Conservation (phyloP, 257 asterid genomes). For the Cruciata laevipes region DNA sequence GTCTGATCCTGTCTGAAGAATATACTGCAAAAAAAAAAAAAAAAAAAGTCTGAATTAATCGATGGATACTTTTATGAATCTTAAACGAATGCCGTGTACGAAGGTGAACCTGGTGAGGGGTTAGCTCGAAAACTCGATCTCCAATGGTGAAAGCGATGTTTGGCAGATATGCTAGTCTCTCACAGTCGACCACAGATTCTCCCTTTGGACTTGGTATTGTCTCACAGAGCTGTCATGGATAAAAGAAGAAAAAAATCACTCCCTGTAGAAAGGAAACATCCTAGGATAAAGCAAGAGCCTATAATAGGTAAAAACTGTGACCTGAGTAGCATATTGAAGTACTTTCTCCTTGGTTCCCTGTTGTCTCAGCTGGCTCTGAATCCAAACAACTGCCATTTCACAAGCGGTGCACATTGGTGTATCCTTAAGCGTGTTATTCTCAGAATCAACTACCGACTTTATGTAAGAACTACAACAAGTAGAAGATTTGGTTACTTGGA, state of each 20-base stretch:
- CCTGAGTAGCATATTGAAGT: constrained; percentile 71
- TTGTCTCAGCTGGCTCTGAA: constrained; percentile 66
- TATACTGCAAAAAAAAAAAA: constrained; percentile 45
- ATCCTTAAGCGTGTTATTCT: constrained; percentile 26
- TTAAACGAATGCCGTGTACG: neutral
- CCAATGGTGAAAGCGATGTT: constrained; percentile 66
- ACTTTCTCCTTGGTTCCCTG: constrained; percentile 61
- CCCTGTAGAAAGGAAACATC: neutral
- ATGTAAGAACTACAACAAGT: constrained; percentile 59
- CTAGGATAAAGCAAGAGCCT: constrained; percentile 3
- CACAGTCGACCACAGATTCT: constrained; percentile 65
- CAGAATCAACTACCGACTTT: constrained; percentile 59
- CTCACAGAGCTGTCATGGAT: constrained; percentile 63
- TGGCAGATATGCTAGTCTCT: constrained; percentile 48
- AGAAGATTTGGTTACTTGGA: neutral
- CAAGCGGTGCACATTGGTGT: constrained; percentile 66
- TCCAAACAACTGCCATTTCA: constrained; percentile 95
- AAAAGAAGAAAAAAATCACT: constrained; percentile 4
- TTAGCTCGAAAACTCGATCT: constrained; percentile 43
- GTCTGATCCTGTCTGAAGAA: constrained; percentile 71
- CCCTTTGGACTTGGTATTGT: constrained; percentile 86
- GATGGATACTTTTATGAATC: neutral
- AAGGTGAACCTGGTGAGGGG: constrained; percentile 72
- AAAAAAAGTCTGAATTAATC: neutral
- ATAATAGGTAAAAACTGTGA: constrained; percentile 13